Conservation (phyloP, 2,329 filamentous ascomycete species). For the Clarireedia paspali region DNA sequence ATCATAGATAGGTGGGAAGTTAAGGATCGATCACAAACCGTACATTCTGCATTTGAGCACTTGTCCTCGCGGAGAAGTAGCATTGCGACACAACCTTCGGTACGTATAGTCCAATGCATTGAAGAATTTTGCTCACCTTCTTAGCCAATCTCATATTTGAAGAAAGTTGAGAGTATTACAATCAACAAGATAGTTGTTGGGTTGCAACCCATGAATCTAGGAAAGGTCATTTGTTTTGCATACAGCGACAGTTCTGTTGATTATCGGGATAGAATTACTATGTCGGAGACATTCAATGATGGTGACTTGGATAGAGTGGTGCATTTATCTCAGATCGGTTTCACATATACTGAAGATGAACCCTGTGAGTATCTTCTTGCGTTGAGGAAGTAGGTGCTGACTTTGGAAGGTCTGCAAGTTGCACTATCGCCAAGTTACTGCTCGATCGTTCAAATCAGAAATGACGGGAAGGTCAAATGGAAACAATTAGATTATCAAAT, state of each 20-base stretch:
- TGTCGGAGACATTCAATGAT: conserved; percentile 60
- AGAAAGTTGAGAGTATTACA: conserved; percentile 58
- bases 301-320: conserved; percentile 58
- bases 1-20: conserved; percentile 80
- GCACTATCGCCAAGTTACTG: conserved; percentile 53
- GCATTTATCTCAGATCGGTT: conserved; percentile 70
- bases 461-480: conserved; percentile 53
- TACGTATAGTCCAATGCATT: conserved; percentile 15
- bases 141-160: conserved; percentile 42
- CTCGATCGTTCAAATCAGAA: conserved; percentile 50
- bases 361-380: conserved; percentile 45
- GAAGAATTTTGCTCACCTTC: conserved; percentile 3
- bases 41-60: conserved; percentile 74
- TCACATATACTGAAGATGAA: conserved; percentile 58
- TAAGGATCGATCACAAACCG: conserved; percentile 50
- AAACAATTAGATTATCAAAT: conserved; percentile 44
- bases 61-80: conserved; percentile 58
- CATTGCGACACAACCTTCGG: conserved; percentile 21
- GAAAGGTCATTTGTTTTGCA: conserved; percentile 62
- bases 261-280: conserved; percentile 67
- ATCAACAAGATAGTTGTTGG: conserved; percentile 65
- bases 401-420: conserved; percentile 44
- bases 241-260: conserved; percentile 78
- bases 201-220: conserved; percentile 60
- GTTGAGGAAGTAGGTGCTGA: not conserved